Evolutionary conservation across 768 basidiomycete species (phyloP).

Genomic region (Lyophyllum decastes): DNA sequence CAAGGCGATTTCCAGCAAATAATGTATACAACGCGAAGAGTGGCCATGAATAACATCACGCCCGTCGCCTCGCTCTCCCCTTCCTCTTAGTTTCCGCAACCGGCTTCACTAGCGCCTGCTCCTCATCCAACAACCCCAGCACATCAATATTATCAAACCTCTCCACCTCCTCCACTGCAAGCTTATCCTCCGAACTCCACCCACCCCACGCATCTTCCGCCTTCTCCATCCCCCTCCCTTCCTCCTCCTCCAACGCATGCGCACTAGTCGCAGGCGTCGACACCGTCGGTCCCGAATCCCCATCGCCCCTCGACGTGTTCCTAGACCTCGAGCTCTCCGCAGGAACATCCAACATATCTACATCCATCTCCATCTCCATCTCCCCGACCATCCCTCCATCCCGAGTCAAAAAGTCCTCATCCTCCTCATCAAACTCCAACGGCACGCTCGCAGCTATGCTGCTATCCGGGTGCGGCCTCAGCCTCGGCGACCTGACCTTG

Average conservation of each 20-base stretch:
- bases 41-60: background rate
- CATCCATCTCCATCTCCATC: constrained; percentile 1
- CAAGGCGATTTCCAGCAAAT: no score
- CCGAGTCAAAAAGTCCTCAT: constrained; percentile 54
- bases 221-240: constrained; percentile 27
- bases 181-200: constrained; percentile 47
- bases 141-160: constrained; percentile 50
- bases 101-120: constrained; percentile 21
- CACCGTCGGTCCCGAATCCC: constrained; percentile 26
- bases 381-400: constrained; percentile 15
- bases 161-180: constrained; percentile 54
- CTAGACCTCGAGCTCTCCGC: constrained; percentile 21
- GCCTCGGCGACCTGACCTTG: constrained; percentile 48
- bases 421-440: constrained; percentile 67
- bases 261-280: constrained; percentile 43
- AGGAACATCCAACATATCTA: background rate
- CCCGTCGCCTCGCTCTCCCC: constrained; percentile 2
- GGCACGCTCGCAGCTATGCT: constrained; percentile 38
- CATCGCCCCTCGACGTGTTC: constrained; percentile 27
- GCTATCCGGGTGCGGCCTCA: constrained; percentile 26
- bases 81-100: constrained; percentile 8
- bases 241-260: constrained; percentile 33
- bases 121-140: constrained; percentile 41
- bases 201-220: constrained; percentile 34
- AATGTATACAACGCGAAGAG: background rate